These are phyloP conservation scores for Penicillium polonicum DNA, from an alignment of 2,329 filamentous ascomycete species.

Conservation along the genomic window DNA sequence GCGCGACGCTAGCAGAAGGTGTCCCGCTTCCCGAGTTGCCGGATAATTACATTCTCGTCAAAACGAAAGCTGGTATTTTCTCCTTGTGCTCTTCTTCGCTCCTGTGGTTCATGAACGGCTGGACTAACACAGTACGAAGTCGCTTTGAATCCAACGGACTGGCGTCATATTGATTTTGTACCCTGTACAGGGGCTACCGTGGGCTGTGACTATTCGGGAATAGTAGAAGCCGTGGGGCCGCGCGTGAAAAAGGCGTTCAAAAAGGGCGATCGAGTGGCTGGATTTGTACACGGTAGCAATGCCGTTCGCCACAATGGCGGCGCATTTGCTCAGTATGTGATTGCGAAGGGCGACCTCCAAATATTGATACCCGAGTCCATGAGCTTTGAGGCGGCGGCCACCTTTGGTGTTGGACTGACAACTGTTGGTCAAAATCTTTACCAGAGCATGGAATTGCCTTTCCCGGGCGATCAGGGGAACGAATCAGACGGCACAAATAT, in stretches of 20 bases:
- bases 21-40: slow-evolving; percentile 41
- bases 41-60: slow-evolving; percentile 54
- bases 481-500: slow-evolving; percentile 11
- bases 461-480: slow-evolving; percentile 16
- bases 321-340: slow-evolving; percentile 53
- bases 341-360: slow-evolving; percentile 51
- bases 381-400: slow-evolving; percentile 52
- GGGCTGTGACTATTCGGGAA: slow-evolving; percentile 54
- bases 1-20: slow-evolving; percentile 5
- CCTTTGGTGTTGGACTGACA: slow-evolving; percentile 51
- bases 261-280: slow-evolving; percentile 53
- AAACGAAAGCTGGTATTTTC: slow-evolving; percentile 34
- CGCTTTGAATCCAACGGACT: slow-evolving; percentile 50
- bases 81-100: not conserved
- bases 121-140: slow-evolving; percentile 51
- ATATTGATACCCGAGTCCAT: slow-evolving; percentile 48
- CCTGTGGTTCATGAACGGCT: slow-evolving; percentile 9
- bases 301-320: slow-evolving; percentile 47
- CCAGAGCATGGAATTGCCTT: slow-evolving; percentile 29
- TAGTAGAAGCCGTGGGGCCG: slow-evolving; percentile 36
- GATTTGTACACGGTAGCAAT: slow-evolving; percentile 49
- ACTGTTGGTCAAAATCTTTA: slow-evolving; percentile 52
- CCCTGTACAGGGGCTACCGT: slow-evolving; percentile 39
- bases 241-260: slow-evolving; percentile 39
- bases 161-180: slow-evolving; percentile 38